Conservation (phyloP, 768 basidiomycete species). For the Rhodotorula graminis region DNA sequence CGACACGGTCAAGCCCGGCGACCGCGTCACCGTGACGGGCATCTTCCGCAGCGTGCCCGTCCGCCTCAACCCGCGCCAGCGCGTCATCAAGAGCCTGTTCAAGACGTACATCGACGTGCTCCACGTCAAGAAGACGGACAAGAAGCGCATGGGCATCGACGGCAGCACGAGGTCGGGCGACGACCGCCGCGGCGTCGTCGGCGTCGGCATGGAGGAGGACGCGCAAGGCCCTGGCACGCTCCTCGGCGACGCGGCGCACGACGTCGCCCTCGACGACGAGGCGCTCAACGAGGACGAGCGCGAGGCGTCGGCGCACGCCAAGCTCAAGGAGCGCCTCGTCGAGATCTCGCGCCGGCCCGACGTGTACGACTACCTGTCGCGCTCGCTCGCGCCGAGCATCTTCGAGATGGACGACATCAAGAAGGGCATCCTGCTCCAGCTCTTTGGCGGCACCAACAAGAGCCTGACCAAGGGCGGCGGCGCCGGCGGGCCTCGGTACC, state of each 20-base stretch:
- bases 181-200: conserved; percentile 62
- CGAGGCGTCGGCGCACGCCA: conserved; percentile 51
- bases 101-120: conserved; percentile 97
- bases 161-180: conserved; percentile 59
- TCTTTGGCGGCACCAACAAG: conserved; percentile 98
- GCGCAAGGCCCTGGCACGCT: conserved; percentile 49
- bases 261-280: conserved; percentile 50
- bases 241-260: conserved; percentile 49
- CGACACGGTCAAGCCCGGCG: conserved; percentile 92
- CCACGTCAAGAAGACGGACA: conserved; percentile 71
- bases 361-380: conserved; percentile 76
- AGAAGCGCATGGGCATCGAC: conserved; percentile 66
- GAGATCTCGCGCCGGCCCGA: conserved; percentile 70
- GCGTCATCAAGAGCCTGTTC: conserved; percentile 90
- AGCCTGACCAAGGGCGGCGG: conserved; percentile 86
- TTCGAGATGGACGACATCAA: conserved; percentile 99
- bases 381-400: conserved; percentile 86
- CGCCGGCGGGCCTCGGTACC: conserved; percentile 88
- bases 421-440: conserved; percentile 90
- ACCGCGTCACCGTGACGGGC: conserved; percentile 81
- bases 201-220: conserved; percentile 62
- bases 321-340: conserved; percentile 60
- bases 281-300: conserved; percentile 45
- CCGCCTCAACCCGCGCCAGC: conserved; percentile 84
- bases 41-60: conserved; percentile 94